Conservation (phyloP, 495 filamentous ascomycete genomes). For the Penicillium egyptiacum region DNA sequence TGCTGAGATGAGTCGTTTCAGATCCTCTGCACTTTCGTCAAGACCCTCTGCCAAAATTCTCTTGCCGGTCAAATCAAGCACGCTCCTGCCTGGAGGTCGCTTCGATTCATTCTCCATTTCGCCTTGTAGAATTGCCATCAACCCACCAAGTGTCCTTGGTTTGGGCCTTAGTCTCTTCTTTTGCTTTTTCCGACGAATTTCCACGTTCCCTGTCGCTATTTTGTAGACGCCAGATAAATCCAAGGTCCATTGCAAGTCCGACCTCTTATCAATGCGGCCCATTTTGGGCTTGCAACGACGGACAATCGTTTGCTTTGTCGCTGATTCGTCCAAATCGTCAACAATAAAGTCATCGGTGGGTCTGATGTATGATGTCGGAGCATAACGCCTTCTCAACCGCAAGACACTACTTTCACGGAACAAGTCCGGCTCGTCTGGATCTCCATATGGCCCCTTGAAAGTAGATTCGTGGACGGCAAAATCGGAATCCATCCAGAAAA, state of each 20-base stretch:
- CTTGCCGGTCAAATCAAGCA: slow-evolving; percentile 33
- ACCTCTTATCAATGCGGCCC: slow-evolving; percentile 1
- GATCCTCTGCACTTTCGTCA: slow-evolving; percentile 33
- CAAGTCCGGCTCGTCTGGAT: slow-evolving; percentile 11
- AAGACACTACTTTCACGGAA: slow-evolving; percentile 23
- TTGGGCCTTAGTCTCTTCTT: neutral
- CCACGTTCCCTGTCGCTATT: slow-evolving; percentile 19
- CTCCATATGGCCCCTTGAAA: slow-evolving; percentile 21
- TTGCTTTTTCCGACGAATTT: slow-evolving; percentile 3
- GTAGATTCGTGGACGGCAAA: slow-evolving; percentile 40
- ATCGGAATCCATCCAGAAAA: slow-evolving; percentile 37
- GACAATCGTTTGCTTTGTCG: slow-evolving; percentile 3
- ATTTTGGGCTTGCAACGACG: slow-evolving; percentile 3
- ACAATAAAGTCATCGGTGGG: slow-evolving; percentile 35
- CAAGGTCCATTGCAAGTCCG: slow-evolving; percentile 31
- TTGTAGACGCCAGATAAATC: slow-evolving; percentile 36
- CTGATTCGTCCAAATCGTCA: slow-evolving; percentile 41
- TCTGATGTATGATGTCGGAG: slow-evolving; percentile 8
- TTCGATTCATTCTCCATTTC: slow-evolving; percentile 3
- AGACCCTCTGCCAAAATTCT: slow-evolving; percentile 34
- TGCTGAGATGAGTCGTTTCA: slow-evolving; percentile 26
- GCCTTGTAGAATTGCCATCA: slow-evolving; percentile 19
- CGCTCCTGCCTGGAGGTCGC: slow-evolving; percentile 25
- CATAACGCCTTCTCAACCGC: slow-evolving; percentile 24
- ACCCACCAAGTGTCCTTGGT: slow-evolving; percentile 20